Evolutionary conservation across 2,329 filamentous ascomycete species (phyloP).

Genomic region (Microcyclosporella mali): DNA sequence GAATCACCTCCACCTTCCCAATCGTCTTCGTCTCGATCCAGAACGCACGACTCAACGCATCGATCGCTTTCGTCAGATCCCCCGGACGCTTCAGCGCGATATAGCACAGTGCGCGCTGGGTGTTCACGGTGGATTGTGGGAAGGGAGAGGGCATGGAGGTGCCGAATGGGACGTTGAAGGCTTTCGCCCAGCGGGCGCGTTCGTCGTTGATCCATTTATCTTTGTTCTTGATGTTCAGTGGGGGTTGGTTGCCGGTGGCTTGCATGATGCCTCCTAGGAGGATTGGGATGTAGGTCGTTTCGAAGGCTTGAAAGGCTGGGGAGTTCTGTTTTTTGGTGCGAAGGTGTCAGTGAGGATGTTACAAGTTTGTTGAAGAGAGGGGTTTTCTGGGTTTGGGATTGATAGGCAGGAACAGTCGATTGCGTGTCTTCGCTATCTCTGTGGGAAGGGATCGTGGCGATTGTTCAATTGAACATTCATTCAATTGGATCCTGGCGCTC

Average conservation of each 20-base stretch:
- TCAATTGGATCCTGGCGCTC: background rate
- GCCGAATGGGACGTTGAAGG: slow-evolving; percentile 50
- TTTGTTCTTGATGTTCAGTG: slow-evolving; percentile 56
- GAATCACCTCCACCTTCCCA: slow-evolving; percentile 40
- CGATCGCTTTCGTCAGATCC: slow-evolving; percentile 37
- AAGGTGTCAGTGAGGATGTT: no score
- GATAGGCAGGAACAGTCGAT: no score
- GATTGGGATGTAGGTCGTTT: slow-evolving; percentile 54
- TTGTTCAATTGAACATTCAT: background rate
- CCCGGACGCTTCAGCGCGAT: slow-evolving; percentile 39
- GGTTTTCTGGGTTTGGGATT: no score
- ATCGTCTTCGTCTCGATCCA: slow-evolving; percentile 48
- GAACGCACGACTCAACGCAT: slow-evolving; percentile 45
- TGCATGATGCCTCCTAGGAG: slow-evolving; percentile 57
- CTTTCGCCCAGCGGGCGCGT: slow-evolving; percentile 48
- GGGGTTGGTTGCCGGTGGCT: slow-evolving; percentile 48
- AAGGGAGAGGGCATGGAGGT: slow-evolving; percentile 44
- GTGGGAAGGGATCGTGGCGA: background rate
- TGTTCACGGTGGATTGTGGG: slow-evolving; percentile 46
- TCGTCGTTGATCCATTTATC: slow-evolving; percentile 51
- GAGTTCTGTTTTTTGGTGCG: no score
- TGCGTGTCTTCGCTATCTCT: background rate
- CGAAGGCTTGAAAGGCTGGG: slow-evolving; percentile 48
- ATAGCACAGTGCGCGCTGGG: slow-evolving; percentile 49
- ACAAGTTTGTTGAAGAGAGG: no score